Base-by-base conservation (phyloP, 306 rosid genomes). In the Prosopis cineraria region DNA sequence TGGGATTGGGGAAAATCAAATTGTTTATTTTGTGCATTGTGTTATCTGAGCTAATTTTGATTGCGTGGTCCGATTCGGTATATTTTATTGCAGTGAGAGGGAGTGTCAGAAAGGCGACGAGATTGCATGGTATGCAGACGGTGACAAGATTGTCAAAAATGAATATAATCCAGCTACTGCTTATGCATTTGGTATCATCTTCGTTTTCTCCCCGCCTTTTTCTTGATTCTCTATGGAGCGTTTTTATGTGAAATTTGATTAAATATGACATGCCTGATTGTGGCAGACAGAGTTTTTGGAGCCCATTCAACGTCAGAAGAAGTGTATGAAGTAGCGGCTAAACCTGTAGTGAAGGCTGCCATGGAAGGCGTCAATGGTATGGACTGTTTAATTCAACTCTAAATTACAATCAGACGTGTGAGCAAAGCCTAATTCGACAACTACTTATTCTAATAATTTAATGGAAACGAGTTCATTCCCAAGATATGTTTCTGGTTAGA, bases 311-410 rank as follows among this genome's bases (percentile, higher is more conserved):
- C 27, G 81, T 79, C 99, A 3, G 94, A 83, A 13, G 94, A 93
- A 73, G 99, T 96, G 73, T 96, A 96, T 72, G 99, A 96, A 50
- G 94, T 93, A 37, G 99, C 99, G 37, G 98, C 97, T 20, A 91
- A 85, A 80, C 99, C 99, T 62, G 97, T 96, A 0, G 98, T 96
- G 75, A 93, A 85, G 84, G 86, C 97, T 77, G 93, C 99, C 53
- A 96, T 96, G 99, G 99, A 96, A 79, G 99, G 99, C 60, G 89
- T 93, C 77, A 93, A 91, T 76, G 99, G 99, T 96, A 90, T 50
- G 86, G 5, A 36, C 11, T 70, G 3, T 73, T 68, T 82, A n/a
- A 77, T 24, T 84, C 77, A 40, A 16, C 50, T 41, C 27, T 36
- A 39, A 50, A 70, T 65, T 7, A 14, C 30, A 67, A 80, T 48